Percentiles rank a stretch among this genome's conserved stretches.
These are phyloP conservation scores for Citrullus mucosospermus DNA, from an alignment of 306 rosid genomes.

Conservation along the genomic window DNA sequence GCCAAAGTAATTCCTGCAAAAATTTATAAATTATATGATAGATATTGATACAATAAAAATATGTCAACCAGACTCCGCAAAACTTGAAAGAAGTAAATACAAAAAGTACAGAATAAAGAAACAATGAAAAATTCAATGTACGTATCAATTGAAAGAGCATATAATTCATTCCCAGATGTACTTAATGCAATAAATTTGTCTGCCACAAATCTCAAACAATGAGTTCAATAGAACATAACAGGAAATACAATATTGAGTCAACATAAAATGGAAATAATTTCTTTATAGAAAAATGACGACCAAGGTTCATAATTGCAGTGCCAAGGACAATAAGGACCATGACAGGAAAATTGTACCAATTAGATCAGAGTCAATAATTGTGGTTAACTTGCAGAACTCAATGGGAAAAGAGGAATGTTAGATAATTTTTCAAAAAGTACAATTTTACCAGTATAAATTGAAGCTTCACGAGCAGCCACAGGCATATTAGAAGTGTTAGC, in stretches of 20 bases:
- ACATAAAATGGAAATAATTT: not conserved
- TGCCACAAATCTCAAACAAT: not conserved
- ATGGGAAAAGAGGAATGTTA: not conserved
- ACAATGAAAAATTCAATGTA: not conserved
- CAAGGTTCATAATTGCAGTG: not conserved
- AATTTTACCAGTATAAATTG: constrained; percentile 85
- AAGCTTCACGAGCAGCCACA: constrained; percentile 99
- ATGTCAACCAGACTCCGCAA: not conserved
- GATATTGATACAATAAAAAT: not conserved
- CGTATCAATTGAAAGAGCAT: not conserved
- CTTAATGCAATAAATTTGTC: not conserved
- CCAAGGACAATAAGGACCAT: not conserved
- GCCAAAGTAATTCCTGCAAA: constrained; percentile 90
- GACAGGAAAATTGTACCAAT: not conserved
- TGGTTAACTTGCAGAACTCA: not conserved
- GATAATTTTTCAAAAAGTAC: not conserved
- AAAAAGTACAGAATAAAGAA: not conserved
- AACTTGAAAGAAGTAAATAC: not conserved
- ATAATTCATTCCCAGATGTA: not conserved
- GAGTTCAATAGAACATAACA: not conserved
- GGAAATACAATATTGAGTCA: not conserved
- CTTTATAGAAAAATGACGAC: not conserved
- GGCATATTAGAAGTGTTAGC: constrained; percentile 99
- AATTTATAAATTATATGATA: constrained; percentile 6
- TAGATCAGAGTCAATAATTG: not conserved